Evolutionary conservation across 1,284 basidiomycete species (phyloP).

Genomic region (Ganoderma boninense): DNA sequence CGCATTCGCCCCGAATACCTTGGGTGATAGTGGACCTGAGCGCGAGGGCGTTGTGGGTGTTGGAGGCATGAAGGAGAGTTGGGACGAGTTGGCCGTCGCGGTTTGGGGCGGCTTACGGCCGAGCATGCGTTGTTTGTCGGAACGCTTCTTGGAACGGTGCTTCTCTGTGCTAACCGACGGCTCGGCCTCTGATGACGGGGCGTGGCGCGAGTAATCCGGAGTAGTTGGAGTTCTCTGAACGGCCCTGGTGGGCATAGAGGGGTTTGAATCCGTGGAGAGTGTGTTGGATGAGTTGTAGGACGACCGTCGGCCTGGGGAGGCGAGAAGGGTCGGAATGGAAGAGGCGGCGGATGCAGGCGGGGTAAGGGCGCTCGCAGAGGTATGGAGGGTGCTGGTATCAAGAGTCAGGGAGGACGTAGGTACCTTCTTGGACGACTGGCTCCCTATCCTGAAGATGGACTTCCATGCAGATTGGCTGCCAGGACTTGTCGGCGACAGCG

Average conservation of each 20-base stretch:
- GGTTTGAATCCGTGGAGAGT: slow-evolving; percentile 71
- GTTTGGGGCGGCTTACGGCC: slow-evolving; percentile 43
- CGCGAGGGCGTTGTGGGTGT: slow-evolving; percentile 46
- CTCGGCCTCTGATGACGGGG: slow-evolving; percentile 35
- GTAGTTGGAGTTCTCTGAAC: slow-evolving; percentile 40
- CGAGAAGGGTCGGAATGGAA: slow-evolving; percentile 58
- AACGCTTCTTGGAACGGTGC: slow-evolving; percentile 66
- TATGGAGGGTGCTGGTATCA: slow-evolving; percentile 48
- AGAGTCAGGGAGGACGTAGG: slow-evolving; percentile 44
- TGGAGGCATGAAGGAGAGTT: slow-evolving; percentile 47
- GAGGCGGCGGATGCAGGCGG: slow-evolving; percentile 55
- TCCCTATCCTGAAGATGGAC: slow-evolving; percentile 65
- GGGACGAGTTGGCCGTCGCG: slow-evolving; percentile 41
- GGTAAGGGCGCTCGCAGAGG: slow-evolving; percentile 42
- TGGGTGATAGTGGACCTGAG: slow-evolving; percentile 62
- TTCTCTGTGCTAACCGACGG: slow-evolving; percentile 43
- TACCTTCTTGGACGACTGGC: slow-evolving; percentile 57
- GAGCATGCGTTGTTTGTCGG: slow-evolving; percentile 59
- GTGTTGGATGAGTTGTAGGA: slow-evolving; percentile 79
- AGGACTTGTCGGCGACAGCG: slow-evolving; percentile 31
- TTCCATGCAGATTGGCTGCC: slow-evolving; percentile 55
- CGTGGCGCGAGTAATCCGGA: slow-evolving; percentile 39
- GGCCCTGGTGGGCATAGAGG: slow-evolving; percentile 44
- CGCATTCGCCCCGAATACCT: slow-evolving; percentile 72
- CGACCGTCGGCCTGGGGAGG: slow-evolving; percentile 61